Base-by-base conservation (phyloP, 768 basidiomycete genomes). In the Paxillus rubicundulus region DNA sequence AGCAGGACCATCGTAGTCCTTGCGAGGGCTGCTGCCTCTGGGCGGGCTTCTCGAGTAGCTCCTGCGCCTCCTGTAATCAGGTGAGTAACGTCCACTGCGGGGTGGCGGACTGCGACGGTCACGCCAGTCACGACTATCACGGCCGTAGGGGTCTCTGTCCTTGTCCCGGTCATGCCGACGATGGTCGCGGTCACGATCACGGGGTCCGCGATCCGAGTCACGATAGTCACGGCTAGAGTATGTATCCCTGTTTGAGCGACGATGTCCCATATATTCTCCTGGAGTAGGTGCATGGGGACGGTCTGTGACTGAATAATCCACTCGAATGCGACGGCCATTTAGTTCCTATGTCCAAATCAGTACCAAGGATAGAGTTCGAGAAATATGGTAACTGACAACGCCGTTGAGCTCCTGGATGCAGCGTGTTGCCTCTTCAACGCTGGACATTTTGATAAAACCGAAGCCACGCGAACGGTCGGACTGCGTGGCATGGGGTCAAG, bases 391-490 rank as follows among this genome's bases (percentile, higher is more conserved):
- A 80, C 90, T 60, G 70, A 95, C 92, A 44, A 95, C 72, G 37
- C 97, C 97, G 66, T 98, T 98, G 44, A 98, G 76, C 63, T 92
- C 89, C 54, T 86, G 82, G 62, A 99, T 89, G 72, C 91, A 95
- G 28, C 86, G 76, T 24, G 82, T 76, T 9, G 96, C 96, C 56
- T 97, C 96, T 53, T 93, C 91, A n/a, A 86, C 81, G 34, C 78
- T 79, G 13, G 81, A 79, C 94, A 99, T 98, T 59, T 86, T 87
- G 71, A 99, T 95, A 68, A 99, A 99, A 39, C 96, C 96, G 59
- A 99, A 99, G 10, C 96, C 97, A 56, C 96, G 89, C 48, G 96
- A 98, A 51, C 96, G 87, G 67, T 95, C 94, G 49, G 92, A 91
- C 93, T 89, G 71, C 41, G 45, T 24, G 43, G 27, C 16, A 1